A percentile compares a stretch with the other conserved stretches of the same genome.
Conservation (phyloP, 2,329 filamentous ascomycete species). For the Ilyonectria sp. region DNA sequence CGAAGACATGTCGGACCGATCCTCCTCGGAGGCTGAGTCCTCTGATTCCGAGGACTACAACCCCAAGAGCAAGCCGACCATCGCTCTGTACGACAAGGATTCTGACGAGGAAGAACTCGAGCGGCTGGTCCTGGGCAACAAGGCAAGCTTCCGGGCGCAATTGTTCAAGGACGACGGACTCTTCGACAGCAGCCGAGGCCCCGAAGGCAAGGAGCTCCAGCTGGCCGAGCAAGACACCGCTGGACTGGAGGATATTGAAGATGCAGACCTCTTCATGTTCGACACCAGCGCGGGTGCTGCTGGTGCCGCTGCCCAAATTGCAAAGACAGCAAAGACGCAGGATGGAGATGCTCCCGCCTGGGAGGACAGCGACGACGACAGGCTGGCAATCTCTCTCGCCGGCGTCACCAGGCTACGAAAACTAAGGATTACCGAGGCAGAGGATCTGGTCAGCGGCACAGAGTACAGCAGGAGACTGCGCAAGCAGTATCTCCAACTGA, state of each 20-base stretch:
- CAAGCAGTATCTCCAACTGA: conserved; percentile 78
- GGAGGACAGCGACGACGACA: conserved; percentile 97
- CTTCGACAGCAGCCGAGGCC: conserved; percentile 50
- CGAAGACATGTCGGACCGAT: conserved; percentile 45
- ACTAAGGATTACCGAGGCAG: conserved; percentile 82
- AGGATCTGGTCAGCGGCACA: conserved; percentile 88
- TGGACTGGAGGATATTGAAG: conserved; percentile 76
- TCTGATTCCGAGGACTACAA: conserved; percentile 49
- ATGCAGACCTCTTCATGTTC: conserved; percentile 88
- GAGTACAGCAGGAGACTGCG: conserved; percentile 88
- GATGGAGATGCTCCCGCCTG: conserved; percentile 74
- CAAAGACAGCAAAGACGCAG: conserved; percentile 45
- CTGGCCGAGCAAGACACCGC: conserved; percentile 60
- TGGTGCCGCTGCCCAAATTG: conserved; percentile 52
- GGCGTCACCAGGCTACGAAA: conserved; percentile 84
- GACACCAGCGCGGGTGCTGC: conserved; percentile 72
- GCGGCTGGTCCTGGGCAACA: conserved; percentile 89
- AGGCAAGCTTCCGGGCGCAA: conserved; percentile 83
- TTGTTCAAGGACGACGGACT: conserved; percentile 72
- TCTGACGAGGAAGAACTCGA: conserved; percentile 89
- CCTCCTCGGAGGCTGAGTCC: conserved; percentile 50
- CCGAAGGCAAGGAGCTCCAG: conserved; percentile 52
- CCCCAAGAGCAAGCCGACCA: conserved; percentile 49
- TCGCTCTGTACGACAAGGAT: conserved; percentile 75
- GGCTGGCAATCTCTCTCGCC: conserved; percentile 86